Evolutionary conservation across 148 eudicot species (phyloP), one percentile per base, ranked within the genome.

Genomic region (Arbutus unedo): DNA sequence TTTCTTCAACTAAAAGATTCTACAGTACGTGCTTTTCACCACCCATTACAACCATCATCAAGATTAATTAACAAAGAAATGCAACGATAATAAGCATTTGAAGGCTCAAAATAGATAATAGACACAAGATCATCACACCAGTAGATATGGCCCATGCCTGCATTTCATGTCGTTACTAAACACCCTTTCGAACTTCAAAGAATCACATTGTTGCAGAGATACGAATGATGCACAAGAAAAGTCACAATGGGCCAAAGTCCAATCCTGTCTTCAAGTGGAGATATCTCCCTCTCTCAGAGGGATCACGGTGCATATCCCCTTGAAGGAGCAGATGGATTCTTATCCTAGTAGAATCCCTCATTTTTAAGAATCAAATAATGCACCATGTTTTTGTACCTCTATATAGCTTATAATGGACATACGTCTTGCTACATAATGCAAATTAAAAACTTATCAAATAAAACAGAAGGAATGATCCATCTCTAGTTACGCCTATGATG

Each of bases 1-100:
- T 76, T 50, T 76, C 59, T 50, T 25, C 79, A 21, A 50, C 79
- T 5, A 23, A 51, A 75, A 16, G 21, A 43, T 71, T 71, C 74
- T 31, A 31, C 23, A 19, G 2, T 47, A 47, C 1, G 14, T 62
- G n/a, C 38, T 23, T 62, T 62, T 62, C 41, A n/a, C 14, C 68
- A 62, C 68, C 68, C 13, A 23, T 21, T 62, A 23, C 67, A 64
- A 64, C 21, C 41, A 64, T 21, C 18, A 59, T 5, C 25, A 59
- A 59, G 25, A 11, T 60, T 6, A 60, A 16, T 15, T 59, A 59
- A 59, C 2, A 19, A 2, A 59, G 66, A 60, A 60, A 60, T 60
- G 66, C 66, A n/a, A 10, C 66, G 8, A 60, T n/a, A 31, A 16
- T 3, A 45, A 45, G 41, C 3, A 47, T 74, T 74, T 47, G 55